phyloP scores from a whole-genome alignment of 768 basidiomycete species.

The Kwoniella dejecticola region DNA sequence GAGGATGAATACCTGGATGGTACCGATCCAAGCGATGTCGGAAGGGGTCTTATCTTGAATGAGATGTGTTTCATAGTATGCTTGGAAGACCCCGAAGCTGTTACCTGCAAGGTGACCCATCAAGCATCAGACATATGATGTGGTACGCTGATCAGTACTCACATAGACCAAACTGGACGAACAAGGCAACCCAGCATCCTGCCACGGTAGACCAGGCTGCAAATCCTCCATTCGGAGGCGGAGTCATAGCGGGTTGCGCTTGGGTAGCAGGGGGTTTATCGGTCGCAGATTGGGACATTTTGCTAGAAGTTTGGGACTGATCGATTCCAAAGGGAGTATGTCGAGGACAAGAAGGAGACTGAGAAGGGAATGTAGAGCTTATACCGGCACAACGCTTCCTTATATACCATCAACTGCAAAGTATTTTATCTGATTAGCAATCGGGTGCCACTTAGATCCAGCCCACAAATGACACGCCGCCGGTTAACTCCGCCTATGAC shows the following conservation, averaged over 20 bases:
- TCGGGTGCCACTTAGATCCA: no score
- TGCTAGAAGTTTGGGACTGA: background rate
- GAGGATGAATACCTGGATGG: conserved; percentile 5
- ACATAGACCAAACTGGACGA: conserved; percentile 9
- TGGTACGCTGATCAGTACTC: background rate
- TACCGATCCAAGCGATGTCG: conserved; percentile 13
- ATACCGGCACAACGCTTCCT: no score
- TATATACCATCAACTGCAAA: no score
- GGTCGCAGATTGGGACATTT: background rate
- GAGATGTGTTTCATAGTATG: conserved; percentile 22
- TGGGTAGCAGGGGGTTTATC: background rate
- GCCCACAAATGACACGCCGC: no score
- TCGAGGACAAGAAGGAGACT: no score
- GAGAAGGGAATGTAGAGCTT: no score
- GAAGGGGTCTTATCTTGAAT: conserved; percentile 14
- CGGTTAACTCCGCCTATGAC: no score
- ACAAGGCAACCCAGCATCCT: conserved; percentile 3
- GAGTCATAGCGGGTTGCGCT: background rate
- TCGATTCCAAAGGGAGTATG: background rate
- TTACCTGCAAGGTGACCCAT: background rate
- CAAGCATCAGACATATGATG: background rate
- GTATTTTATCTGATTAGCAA: no score
- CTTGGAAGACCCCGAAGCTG: conserved; percentile 25
- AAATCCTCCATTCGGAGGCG: conserved; percentile 9
- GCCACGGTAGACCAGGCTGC: conserved; percentile 1